phyloP scores from a whole-genome alignment of 306 rosid genomes.

The Castanopsis chinensis region DNA sequence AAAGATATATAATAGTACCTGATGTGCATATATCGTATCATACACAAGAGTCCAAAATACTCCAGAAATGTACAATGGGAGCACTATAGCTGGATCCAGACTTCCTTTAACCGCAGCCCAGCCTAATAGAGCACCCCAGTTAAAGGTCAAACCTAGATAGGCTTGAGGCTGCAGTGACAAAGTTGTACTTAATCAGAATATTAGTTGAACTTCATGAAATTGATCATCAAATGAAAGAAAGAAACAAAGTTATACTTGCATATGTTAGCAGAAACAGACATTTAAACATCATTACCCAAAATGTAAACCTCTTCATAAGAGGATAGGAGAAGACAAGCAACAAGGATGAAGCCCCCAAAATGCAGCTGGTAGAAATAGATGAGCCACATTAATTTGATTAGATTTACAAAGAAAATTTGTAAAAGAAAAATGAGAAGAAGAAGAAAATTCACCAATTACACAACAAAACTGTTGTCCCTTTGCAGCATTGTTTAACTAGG shows the following conservation, averaged over 20 bases:
- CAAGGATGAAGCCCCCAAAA: conserved; percentile 90
- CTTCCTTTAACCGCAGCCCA: conserved; percentile 86
- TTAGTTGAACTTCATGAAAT: conserved; percentile 19
- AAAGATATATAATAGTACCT: conserved; percentile 50
- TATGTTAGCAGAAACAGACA: conserved; percentile 14
- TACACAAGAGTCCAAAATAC: conserved; percentile 93
- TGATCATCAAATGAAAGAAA: conserved; percentile 6
- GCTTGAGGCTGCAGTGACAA: conserved; percentile 83
- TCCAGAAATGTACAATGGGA: conserved; percentile 84
- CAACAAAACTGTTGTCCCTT: neutral
- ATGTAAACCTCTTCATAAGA: conserved; percentile 92
- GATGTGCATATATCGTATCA: conserved; percentile 95
- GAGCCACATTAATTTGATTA: conserved; percentile 12
- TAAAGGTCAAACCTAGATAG: conserved; percentile 81
- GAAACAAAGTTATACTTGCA: neutral
- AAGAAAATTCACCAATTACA: neutral
- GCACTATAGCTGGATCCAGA: conserved; percentile 71
- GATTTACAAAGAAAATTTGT: neutral
- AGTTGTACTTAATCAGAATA: conserved; percentile 17
- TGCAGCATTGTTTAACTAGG: neutral
- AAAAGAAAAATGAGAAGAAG: neutral
- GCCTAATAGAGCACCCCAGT: conserved; percentile 95
- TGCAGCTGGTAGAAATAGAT: conserved; percentile 46
- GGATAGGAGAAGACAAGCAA: conserved; percentile 91
- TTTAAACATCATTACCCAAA: conserved; percentile 60